phyloP scores from a whole-genome alignment of 2,329 filamentous ascomycete genomes.

The Colletotrichum sp. region DNA sequence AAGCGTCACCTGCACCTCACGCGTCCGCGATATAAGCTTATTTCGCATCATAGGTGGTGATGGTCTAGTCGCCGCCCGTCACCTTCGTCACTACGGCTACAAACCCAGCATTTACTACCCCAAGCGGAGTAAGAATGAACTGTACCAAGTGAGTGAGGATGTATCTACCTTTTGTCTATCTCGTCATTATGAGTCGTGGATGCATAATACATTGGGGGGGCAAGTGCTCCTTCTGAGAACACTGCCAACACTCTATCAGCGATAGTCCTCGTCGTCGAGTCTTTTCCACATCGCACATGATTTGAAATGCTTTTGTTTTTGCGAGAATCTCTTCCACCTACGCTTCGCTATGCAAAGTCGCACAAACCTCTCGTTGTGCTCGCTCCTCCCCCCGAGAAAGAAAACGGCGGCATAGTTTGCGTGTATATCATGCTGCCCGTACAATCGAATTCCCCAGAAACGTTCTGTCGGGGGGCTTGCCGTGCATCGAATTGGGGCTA shows the following conservation, averaged over 20 bases:
- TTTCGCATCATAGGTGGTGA: constrained; percentile 71
- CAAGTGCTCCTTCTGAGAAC: background rate
- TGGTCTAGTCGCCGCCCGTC: constrained; percentile 90
- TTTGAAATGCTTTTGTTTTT: background rate
- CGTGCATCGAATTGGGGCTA: constrained; percentile 23
- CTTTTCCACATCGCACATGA: background rate
- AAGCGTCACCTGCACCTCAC: constrained; percentile 11
- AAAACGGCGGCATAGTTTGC: background rate
- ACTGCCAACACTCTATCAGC: constrained; percentile 1
- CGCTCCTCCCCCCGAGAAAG: background rate
- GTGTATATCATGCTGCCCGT: background rate
- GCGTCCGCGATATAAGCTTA: background rate
- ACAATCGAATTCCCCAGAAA: background rate
- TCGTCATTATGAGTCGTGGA: background rate
- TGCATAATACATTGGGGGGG: background rate
- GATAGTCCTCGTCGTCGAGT: constrained; percentile 4
- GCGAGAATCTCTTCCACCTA: background rate
- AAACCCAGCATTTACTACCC: constrained; percentile 89
- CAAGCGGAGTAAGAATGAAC: constrained; percentile 86
- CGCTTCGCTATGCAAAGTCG: constrained; percentile 7
- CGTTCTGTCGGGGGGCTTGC: background rate
- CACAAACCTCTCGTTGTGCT: background rate
- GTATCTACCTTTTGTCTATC: constrained; percentile 10
- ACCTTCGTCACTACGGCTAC: constrained; percentile 92
- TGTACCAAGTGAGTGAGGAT: constrained; percentile 72